These are phyloP conservation scores for Penicillium nucicola DNA, from an alignment of 495 filamentous ascomycete species.

Conservation along the genomic window DNA sequence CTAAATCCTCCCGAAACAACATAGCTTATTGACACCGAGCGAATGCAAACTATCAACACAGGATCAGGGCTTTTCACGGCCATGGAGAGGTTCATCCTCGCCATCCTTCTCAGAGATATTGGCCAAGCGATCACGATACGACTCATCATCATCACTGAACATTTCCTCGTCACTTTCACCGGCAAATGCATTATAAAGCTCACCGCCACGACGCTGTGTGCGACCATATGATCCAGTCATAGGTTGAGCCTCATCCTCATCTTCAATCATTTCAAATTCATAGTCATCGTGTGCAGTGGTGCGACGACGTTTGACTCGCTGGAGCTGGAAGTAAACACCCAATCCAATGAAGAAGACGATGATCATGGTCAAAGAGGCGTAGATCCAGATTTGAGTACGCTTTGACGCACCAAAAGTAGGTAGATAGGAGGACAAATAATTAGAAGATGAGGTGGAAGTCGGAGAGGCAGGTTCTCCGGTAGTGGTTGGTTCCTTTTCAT, in stretches of 20 bases:
- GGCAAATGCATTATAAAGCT: conserved; percentile 94
- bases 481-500: conserved; percentile 24
- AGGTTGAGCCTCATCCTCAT: conserved; percentile 70
- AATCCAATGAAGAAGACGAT: conserved; percentile 78
- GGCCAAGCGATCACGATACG: conserved; percentile 35
- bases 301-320: conserved; percentile 70
- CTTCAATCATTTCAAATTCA: conserved; percentile 89
- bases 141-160: conserved; percentile 56
- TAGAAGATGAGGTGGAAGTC: conserved; percentile 40
- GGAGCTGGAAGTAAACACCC: conserved; percentile 73
- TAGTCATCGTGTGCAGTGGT: conserved; percentile 81
- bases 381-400: conserved; percentile 92
- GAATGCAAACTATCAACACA: conserved; percentile 7
- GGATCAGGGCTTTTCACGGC: conserved; percentile 18
- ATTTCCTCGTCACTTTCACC: conserved; percentile 71
- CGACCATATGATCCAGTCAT: conserved; percentile 34
- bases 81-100: conserved; percentile 15
- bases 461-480: conserved; percentile 39
- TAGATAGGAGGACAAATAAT: conserved; percentile 83
- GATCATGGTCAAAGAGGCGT: conserved; percentile 79
- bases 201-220: conserved; percentile 62
- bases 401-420: conserved; percentile 93
- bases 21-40: conserved; percentile 5
- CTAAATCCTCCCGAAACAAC: not conserved
- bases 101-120: conserved; percentile 20